These are phyloP conservation scores for Kurtzmaniella quercitrusa DNA, from an alignment of 1,139 yeast genomes.

Conservation along the genomic window DNA sequence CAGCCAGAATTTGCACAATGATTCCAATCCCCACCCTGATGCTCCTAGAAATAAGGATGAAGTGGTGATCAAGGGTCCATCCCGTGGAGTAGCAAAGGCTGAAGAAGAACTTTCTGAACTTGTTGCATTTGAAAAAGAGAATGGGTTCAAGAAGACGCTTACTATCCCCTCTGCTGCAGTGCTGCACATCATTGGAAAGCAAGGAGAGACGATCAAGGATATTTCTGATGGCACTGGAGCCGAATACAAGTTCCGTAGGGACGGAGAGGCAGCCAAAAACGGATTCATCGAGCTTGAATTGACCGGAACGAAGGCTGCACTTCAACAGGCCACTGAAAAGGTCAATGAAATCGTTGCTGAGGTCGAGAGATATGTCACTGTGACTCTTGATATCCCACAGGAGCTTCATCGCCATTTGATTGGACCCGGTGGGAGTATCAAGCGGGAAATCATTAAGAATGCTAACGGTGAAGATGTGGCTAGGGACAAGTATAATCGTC, in stretches of 20 bases:
- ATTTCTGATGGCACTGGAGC: slow-evolving; percentile 79
- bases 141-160: slow-evolving; percentile 64
- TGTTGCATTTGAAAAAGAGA: slow-evolving; percentile 81
- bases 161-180: slow-evolving; percentile 69
- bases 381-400: slow-evolving; percentile 66
- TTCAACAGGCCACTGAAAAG: slow-evolving; percentile 65
- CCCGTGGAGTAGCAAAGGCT: slow-evolving; percentile 82
- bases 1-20: slow-evolving; percentile 12
- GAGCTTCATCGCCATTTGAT: slow-evolving; percentile 75
- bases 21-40: slow-evolving; percentile 14
- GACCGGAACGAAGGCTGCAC: slow-evolving; percentile 77
- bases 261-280: slow-evolving; percentile 36
- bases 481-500: slow-evolving; percentile 46
- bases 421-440: slow-evolving; percentile 75
- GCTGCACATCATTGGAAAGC: slow-evolving; percentile 83
- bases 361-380: slow-evolving; percentile 60
- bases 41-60: slow-evolving; percentile 51
- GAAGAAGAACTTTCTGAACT: slow-evolving; percentile 83
- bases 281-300: slow-evolving; percentile 60
- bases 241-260: slow-evolving; percentile 60
- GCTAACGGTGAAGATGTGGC: slow-evolving; percentile 72
- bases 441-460: slow-evolving; percentile 67
- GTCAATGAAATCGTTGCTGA: slow-evolving; percentile 65
- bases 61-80: slow-evolving; percentile 84
- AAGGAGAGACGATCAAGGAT: slow-evolving; percentile 80